A percentile compares a stretch with the other conserved stretches of the same genome.
Evolutionary conservation across 371 early-diverging fungal species (phyloP).

Genomic region (Apophysomyces sp.): DNA sequence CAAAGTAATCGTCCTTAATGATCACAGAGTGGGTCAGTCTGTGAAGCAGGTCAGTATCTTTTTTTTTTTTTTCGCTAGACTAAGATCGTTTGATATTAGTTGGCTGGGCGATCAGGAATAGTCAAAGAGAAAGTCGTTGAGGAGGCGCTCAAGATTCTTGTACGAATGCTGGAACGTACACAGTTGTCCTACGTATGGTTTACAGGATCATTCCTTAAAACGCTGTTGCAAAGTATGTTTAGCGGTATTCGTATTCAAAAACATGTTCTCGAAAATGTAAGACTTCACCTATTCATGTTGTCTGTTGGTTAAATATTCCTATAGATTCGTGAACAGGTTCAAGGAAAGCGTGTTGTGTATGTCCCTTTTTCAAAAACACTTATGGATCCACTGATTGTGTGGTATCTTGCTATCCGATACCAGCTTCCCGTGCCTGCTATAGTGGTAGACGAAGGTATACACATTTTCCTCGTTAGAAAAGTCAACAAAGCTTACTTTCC

Average conservation of each 20-base stretch:
- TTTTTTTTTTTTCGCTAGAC: background rate
- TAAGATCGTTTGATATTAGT: slow-evolving; percentile 3
- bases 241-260: slow-evolving; percentile 1
- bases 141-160: slow-evolving; percentile 18
- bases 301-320: background rate
- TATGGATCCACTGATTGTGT: slow-evolving; percentile 28
- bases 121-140: slow-evolving; percentile 16
- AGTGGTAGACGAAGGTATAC: slow-evolving; percentile 18
- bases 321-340: slow-evolving; percentile 1
- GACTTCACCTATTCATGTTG: background rate
- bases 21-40: slow-evolving; percentile 20
- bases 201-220: background rate
- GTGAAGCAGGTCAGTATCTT: slow-evolving; percentile 12
- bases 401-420: slow-evolving; percentile 32
- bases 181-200: slow-evolving; percentile 32
- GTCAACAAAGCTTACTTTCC: background rate
- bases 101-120: slow-evolving; percentile 27
- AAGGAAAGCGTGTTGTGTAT: slow-evolving; percentile 24
- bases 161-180: slow-evolving; percentile 31
- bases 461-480: background rate
- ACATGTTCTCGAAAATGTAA: slow-evolving; percentile 1
- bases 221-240: slow-evolving; percentile 1
- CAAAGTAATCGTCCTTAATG: slow-evolving; percentile 23
- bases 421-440: slow-evolving; percentile 28
- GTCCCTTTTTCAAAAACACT: slow-evolving; percentile 32